Conservation (phyloP, 2,329 filamentous ascomycete genomes). For the Phyllosticta citribraziliensis region DNA sequence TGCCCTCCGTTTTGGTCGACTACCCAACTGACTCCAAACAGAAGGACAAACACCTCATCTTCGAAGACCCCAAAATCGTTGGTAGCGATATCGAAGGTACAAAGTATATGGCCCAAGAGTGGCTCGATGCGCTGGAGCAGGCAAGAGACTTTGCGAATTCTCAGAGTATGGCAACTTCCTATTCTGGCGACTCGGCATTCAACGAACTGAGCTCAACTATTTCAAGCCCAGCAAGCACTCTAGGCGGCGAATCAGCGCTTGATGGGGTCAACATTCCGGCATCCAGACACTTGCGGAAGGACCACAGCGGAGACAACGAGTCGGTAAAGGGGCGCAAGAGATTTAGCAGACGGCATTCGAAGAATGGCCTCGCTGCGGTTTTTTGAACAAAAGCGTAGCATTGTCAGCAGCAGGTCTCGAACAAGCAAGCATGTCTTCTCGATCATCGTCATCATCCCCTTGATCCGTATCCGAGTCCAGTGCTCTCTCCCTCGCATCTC, state of each 20-base stretch:
- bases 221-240: conserved; percentile 68
- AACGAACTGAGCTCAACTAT: conserved; percentile 45
- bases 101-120: conserved; percentile 70
- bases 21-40: conserved; percentile 27
- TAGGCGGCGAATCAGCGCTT: conserved; percentile 44
- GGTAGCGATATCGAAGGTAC: conserved; percentile 52
- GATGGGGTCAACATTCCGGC: conserved; percentile 41
- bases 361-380: conserved; percentile 82
- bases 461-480: no score
- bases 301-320: conserved; percentile 39
- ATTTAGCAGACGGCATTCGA: conserved; percentile 89
- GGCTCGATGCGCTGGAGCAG: conserved; percentile 80
- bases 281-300: conserved; percentile 39
- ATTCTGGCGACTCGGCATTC: conserved; percentile 43
- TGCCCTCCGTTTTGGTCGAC: background rate
- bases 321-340: conserved; percentile 51
- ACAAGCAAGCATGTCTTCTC: background rate
- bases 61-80: conserved; percentile 81
- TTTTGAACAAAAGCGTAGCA: conserved; percentile 47
- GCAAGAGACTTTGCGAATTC: conserved; percentile 76
- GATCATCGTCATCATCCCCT: background rate
- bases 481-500: no score
- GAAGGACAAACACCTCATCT: conserved; percentile 83
- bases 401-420: background rate
- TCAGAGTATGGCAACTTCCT: conserved; percentile 57